Conservation (phyloP, 2,329 filamentous ascomycete genomes). For the Talaromyces sp. region DNA sequence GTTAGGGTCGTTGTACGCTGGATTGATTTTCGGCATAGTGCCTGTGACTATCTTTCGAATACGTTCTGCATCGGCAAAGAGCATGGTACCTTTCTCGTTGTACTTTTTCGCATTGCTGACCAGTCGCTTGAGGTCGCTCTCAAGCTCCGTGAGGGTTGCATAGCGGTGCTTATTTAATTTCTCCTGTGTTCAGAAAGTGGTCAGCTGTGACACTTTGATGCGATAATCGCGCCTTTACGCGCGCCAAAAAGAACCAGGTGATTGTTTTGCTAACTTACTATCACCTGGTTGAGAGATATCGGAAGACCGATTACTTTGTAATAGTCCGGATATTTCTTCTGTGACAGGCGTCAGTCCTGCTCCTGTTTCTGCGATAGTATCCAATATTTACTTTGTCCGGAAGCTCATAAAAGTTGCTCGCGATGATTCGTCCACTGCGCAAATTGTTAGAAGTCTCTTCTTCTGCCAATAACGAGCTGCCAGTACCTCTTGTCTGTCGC, state of each 20-base stretch:
- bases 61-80: constrained; percentile 81
- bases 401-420: constrained; percentile 71
- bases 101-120: constrained; percentile 84
- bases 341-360: constrained; percentile 23
- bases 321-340: constrained; percentile 66
- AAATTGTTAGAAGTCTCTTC: constrained; percentile 23
- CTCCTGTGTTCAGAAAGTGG: constrained; percentile 35
- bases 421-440: constrained; percentile 69
- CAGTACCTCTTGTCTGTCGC: constrained; percentile 77
- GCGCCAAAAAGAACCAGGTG: not conserved
- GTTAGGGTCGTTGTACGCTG: constrained; percentile 68
- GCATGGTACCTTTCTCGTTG: constrained; percentile 68
- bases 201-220: not conserved
- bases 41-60: constrained; percentile 83
- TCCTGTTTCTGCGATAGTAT: not conserved
- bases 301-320: constrained; percentile 75
- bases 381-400: constrained; percentile 52
- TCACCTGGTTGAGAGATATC: constrained; percentile 73
- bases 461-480: not conserved
- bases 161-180: constrained; percentile 72
- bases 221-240: not conserved
- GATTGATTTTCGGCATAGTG: constrained; percentile 83
- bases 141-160: constrained; percentile 67
- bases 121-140: constrained; percentile 85
- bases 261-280: constrained; percentile 47